phyloP scores from a whole-genome alignment of 768 basidiomycete species.

The Collybia nuda region DNA sequence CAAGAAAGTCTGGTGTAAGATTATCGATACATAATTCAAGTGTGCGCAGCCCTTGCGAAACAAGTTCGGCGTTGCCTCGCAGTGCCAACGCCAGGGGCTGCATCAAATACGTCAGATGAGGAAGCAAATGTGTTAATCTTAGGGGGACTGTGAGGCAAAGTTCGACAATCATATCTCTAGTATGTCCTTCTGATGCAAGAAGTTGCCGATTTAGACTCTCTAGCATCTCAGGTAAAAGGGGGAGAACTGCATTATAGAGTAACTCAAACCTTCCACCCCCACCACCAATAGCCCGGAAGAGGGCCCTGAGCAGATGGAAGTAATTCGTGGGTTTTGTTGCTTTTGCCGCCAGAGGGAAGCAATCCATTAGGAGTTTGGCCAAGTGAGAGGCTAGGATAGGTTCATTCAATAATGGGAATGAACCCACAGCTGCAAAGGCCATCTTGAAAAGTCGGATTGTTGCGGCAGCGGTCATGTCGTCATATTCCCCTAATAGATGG shows the following conservation, averaged over 20 bases:
- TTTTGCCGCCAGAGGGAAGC: conserved; percentile 91
- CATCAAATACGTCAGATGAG: conserved; percentile 94
- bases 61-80: conserved; percentile 82
- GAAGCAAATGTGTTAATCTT: conserved; percentile 91
- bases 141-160: conserved; percentile 96
- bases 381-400: conserved; percentile 92
- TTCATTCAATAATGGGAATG: conserved; percentile 77
- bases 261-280: conserved; percentile 92
- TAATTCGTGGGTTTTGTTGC: conserved; percentile 90
- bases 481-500: conserved; percentile 80
- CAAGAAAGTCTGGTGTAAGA: conserved; percentile 94
- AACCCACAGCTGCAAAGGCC: conserved; percentile 84
- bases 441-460: conserved; percentile 94
- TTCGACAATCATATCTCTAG: conserved; percentile 93
- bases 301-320: conserved; percentile 85
- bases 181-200: conserved; percentile 76
- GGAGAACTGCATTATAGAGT: conserved; percentile 94
- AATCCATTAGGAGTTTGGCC: conserved; percentile 92
- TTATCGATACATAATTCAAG: conserved; percentile 99
- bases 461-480: conserved; percentile 77
- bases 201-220: conserved; percentile 93
- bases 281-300: conserved; percentile 92
- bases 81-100: conserved; percentile 91
- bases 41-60: conserved; percentile 93
- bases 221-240: conserved; percentile 94